phyloP scores from a whole-genome alignment of 805 yeast species.

The Teunomyces kruisii region DNA sequence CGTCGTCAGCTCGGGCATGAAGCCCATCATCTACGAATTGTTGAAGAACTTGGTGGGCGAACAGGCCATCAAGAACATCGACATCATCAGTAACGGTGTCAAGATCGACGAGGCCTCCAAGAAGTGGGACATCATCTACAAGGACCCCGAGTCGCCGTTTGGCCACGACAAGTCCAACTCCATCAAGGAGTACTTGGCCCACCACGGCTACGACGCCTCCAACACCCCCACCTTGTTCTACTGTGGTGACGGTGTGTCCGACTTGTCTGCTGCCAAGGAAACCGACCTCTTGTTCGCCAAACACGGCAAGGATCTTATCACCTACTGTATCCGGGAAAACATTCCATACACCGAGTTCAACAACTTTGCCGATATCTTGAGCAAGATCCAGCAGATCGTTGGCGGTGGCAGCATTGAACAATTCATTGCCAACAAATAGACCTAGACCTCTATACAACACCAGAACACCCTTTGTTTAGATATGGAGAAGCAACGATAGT shows the following conservation, averaged over 20 bases:
- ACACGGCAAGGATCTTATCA: constrained; percentile 84
- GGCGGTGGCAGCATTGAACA: constrained; percentile 15
- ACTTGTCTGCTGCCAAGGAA: constrained; percentile 91
- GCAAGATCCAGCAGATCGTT: constrained; percentile 56
- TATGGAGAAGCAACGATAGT: too few relatives aligned
- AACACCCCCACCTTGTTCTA: constrained; percentile 69
- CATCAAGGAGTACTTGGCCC: constrained; percentile 51
- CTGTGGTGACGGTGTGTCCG: constrained; percentile 98
- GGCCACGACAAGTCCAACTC: constrained; percentile 95
- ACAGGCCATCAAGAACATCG: constrained; percentile 49
- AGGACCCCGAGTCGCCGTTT: constrained; percentile 75
- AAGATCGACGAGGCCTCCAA: constrained; percentile 49
- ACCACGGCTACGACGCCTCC: constrained; percentile 25
- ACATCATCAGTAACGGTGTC: constrained; percentile 69
- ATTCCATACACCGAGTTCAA: constrained; percentile 86
- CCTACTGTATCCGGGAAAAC: constrained; percentile 74
- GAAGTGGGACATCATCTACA: constrained; percentile 81
- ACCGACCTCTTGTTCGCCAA: constrained; percentile 93
- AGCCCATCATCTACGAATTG: constrained; percentile 81
- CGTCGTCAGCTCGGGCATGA: constrained; percentile 92
- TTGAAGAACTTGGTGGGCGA: constrained; percentile 73
- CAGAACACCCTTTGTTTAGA: too few relatives aligned
- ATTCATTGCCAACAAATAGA: constrained; percentile 7
- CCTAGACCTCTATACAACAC: not conserved
- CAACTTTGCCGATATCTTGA: constrained; percentile 70